A percentile compares a stretch with the other conserved stretches of the same genome.
Conservation (phyloP, 805 yeast genomes). For the Saturnispora mendoncae region DNA sequence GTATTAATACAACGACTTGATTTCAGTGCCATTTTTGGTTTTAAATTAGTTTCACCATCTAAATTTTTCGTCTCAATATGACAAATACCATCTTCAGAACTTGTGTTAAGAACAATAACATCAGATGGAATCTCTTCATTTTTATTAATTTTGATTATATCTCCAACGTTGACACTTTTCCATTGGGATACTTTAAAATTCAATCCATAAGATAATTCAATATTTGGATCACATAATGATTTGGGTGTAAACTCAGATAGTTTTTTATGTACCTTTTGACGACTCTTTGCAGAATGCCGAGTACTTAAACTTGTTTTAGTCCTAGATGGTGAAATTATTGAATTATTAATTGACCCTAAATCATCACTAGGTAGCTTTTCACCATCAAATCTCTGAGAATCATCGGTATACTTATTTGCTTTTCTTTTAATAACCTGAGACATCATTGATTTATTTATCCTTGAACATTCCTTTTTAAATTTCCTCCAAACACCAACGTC, state of each 20-base stretch:
- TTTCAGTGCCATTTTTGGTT: constrained; percentile 44
- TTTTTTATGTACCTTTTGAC: constrained; percentile 13
- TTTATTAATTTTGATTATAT: constrained; percentile 56
- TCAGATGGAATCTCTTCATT: constrained; percentile 82
- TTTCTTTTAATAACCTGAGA: constrained; percentile 12
- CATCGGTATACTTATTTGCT: constrained; percentile 1
- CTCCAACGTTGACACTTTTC: constrained; percentile 70
- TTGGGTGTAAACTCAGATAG: constrained; percentile 21
- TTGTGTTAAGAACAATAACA: constrained; percentile 50
- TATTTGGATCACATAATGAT: constrained; percentile 28
- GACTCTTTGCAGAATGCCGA: not conserved
- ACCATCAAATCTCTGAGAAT: constrained; percentile 3
- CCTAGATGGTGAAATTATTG: not conserved
- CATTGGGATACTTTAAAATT: constrained; percentile 32
- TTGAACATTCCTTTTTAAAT: constrained; percentile 49
- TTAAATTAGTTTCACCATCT: constrained; percentile 73
- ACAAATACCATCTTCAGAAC: constrained; percentile 62
- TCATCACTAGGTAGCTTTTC: constrained; percentile 6
- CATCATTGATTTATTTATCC: constrained; percentile 17
- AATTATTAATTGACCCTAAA: not conserved
- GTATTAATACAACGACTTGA: constrained; percentile 43
- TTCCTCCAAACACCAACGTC: constrained; percentile 56
- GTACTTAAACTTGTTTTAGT: constrained; percentile 6
- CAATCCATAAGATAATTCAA: constrained; percentile 27
- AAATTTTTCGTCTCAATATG: constrained; percentile 60